These are phyloP conservation scores for Ophiocytium majus DNA, from an alignment of 352 stramenopile species.

Conservation along the genomic window DNA sequence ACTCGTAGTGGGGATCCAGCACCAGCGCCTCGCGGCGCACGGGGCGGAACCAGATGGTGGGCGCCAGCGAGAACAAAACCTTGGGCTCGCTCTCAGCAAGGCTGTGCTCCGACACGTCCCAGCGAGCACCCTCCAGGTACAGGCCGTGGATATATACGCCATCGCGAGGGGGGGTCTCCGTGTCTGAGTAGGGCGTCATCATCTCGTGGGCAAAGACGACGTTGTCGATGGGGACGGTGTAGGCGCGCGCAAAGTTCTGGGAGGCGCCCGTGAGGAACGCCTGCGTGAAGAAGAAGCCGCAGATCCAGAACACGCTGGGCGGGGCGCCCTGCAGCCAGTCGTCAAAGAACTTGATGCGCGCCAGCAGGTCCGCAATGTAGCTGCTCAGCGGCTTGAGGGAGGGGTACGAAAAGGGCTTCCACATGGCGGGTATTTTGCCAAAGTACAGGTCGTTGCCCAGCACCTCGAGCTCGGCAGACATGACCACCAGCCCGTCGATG, in stretches of 20 bases:
- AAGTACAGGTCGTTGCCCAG: constrained; percentile 83
- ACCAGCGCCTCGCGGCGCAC: constrained; percentile 42
- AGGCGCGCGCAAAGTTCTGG: constrained; percentile 84
- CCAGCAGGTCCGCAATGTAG: constrained; percentile 80
- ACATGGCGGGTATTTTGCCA: constrained; percentile 82
- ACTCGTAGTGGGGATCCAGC: constrained; percentile 73
- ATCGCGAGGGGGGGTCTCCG: constrained; percentile 63
- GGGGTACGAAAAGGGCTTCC: constrained; percentile 82
- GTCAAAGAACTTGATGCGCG: constrained; percentile 76
- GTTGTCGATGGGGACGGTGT: constrained; percentile 85
- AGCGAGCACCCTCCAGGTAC: constrained; percentile 80
- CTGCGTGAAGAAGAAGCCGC: constrained; percentile 87
- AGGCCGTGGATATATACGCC: constrained; percentile 79
- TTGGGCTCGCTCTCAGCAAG: constrained; percentile 75
- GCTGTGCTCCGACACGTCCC: constrained; percentile 68
- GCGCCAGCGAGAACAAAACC: constrained; percentile 75
- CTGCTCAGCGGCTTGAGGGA: constrained; percentile 80
- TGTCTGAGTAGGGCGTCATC: constrained; percentile 53
- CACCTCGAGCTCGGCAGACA: constrained; percentile 84
- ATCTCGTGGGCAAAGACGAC: constrained; percentile 76
- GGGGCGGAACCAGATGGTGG: constrained; percentile 72
- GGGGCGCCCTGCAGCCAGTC: constrained; percentile 75
- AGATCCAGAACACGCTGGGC: constrained; percentile 81
- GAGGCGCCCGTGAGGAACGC: constrained; percentile 84
- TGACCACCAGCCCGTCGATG: constrained; percentile 85